Conservation (phyloP, 2,329 filamentous ascomycete genomes). For the Colletotrichum tabaci region DNA sequence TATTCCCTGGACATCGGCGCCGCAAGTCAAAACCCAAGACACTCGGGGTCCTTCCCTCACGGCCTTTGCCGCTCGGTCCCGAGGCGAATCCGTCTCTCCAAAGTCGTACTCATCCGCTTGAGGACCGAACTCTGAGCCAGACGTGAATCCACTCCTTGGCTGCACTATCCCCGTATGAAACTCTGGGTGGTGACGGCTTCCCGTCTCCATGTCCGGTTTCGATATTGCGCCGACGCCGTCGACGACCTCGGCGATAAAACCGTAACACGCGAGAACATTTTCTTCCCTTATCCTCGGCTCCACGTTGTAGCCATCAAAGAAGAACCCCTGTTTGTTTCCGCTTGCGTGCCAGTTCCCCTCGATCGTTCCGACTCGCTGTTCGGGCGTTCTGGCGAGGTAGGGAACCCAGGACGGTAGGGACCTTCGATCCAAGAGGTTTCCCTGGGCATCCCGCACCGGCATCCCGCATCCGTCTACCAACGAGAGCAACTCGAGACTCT, state of each 20-base stretch:
- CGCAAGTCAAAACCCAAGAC: background rate
- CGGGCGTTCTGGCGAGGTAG: background rate
- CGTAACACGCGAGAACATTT: background rate
- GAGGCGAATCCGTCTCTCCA: background rate
- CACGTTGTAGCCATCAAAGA: background rate
- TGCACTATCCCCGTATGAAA: slow-evolving; percentile 13
- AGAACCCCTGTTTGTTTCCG: slow-evolving; percentile 4
- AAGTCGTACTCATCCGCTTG: background rate
- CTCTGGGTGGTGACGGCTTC: background rate
- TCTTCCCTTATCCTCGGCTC: background rate
- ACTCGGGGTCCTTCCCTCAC: background rate
- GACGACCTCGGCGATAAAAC: slow-evolving; percentile 10
- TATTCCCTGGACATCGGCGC: slow-evolving; percentile 3
- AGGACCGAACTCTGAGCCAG: background rate
- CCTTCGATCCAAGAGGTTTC: background rate
- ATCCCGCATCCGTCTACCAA: slow-evolving; percentile 15
- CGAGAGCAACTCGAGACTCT: slow-evolving; percentile 27
- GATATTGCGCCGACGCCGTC: slow-evolving; percentile 16
- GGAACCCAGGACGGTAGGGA: slow-evolving; percentile 21
- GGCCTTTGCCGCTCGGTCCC: background rate
- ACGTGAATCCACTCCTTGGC: background rate
- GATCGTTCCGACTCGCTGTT: background rate
- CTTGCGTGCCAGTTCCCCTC: slow-evolving; percentile 21
- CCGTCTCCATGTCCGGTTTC: slow-evolving; percentile 1
- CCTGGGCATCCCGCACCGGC: background rate